These are phyloP conservation scores for Russula dissimulans DNA, from an alignment of 768 basidiomycete species.

Conservation along the genomic window DNA sequence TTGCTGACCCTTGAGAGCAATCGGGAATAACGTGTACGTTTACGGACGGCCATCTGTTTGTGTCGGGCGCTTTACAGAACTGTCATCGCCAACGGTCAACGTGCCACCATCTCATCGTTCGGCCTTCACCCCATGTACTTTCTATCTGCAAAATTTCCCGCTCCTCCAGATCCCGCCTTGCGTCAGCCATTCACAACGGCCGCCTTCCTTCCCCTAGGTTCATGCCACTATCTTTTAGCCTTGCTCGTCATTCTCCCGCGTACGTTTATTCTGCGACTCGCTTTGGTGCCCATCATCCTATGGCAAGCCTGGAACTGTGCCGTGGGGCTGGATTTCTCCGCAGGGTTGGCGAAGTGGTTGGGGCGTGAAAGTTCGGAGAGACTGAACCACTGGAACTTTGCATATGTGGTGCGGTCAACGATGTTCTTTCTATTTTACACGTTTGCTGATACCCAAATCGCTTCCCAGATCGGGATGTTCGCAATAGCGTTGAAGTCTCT, in stretches of 20 bases:
- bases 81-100: too few relatives aligned
- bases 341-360: background rate
- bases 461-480: background rate
- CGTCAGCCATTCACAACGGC: constrained; percentile 4
- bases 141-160: background rate
- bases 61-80: too few relatives aligned
- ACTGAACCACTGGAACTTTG: background rate
- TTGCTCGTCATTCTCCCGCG: constrained; percentile 13
- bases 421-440: too few relatives aligned
- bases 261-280: background rate
- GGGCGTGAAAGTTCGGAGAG: background rate
- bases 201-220: background rate
- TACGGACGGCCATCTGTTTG: too few relatives aligned
- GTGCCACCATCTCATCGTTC: too few relatives aligned
- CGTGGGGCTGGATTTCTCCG: background rate
- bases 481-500: background rate
- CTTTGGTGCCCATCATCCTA: constrained; percentile 3
- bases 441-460: background rate
- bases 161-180: background rate
- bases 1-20: too few relatives aligned
- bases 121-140: background rate
- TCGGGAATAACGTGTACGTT: too few relatives aligned
- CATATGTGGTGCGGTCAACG: constrained; percentile 4
- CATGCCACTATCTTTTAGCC: background rate
- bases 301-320: constrained; percentile 8